Base-by-base conservation (phyloP, 2,329 filamentous ascomycete species). In the Orbilia blumenaviensis region DNA sequence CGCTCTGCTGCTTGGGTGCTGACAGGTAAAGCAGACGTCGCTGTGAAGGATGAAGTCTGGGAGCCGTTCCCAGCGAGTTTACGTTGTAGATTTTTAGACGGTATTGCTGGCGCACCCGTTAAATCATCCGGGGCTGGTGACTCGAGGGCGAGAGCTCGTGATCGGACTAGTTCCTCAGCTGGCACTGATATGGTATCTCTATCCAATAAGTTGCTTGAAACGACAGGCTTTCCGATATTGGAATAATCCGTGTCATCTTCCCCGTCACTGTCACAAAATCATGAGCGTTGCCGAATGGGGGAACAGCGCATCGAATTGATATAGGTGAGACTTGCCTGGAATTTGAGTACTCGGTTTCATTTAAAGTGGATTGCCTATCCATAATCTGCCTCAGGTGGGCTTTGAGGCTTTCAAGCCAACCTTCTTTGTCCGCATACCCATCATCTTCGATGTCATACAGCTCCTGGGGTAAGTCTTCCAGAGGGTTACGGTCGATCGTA, bases 401-500 rank as follows among this genome's bases (percentile, higher is more conserved):
- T 50, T 80, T 80, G 5, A 80, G 58, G 9, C 48, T 66, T 25
- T 80, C 80, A 21, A 80, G 36, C 78, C 79, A 80, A 21, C 64
- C 76, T 56, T 80, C 79, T 25, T 78, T 77, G 32, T 79, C 78
- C 0, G 58, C 48, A 21, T 80, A 78, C 2, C 74, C 77, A 50
- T 77, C 73, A 29, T 77, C 68, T n/a, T 72, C 67, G 6, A 77
- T 32, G 29, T 80, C 78, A 36, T 78, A 75, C 10, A 80, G 46
- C 9, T 80, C 78, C 12, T 64, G 60, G 10, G 80, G 78, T 2
- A 79, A 64, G 21, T 77, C 79, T 18, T 66, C 32, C 21, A 80
- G 77, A 32, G 80, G 80, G 29, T 80, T 80, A 52, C 80, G 79
- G 54, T 80, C 80, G 38, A 80, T 72, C 44, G 79, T 80, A 14